A percentile compares a stretch with the other conserved stretches of the same genome.
Evolutionary conservation across 139 green algal species (phyloP).

Genomic region (Chlorella sp.): DNA sequence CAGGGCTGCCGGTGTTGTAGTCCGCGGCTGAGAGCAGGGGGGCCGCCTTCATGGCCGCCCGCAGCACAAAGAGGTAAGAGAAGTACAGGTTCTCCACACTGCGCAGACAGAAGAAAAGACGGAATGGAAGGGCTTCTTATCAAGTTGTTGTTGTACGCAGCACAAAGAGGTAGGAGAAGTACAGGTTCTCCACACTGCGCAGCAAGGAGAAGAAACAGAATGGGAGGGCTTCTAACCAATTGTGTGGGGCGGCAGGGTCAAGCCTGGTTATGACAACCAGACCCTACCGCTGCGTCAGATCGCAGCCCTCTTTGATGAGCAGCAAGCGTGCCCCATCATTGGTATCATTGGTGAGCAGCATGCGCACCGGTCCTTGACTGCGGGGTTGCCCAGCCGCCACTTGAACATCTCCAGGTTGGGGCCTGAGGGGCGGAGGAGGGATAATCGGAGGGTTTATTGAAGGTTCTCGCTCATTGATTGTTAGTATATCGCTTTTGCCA

Average conservation of each 20-base stretch:
- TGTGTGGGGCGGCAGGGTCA: slow-evolving; percentile 32
- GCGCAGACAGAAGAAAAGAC: too few relatives aligned
- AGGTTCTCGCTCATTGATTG: too few relatives aligned
- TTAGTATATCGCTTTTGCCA: too few relatives aligned
- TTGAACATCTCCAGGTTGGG: slow-evolving; percentile 83
- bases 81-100: slow-evolving; percentile 96
- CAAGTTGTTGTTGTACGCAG: slow-evolving; percentile 85
- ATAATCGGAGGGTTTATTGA: too few relatives aligned
- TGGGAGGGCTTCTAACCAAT: too few relatives aligned
- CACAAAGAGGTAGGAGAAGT: slow-evolving; percentile 96
- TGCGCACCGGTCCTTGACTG: slow-evolving; percentile 38
- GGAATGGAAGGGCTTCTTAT: too few relatives aligned
- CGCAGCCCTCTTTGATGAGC: too few relatives aligned
- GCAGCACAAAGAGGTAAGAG: slow-evolving; percentile 91
- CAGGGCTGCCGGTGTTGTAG: slow-evolving; percentile 68
- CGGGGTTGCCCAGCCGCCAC: slow-evolving; percentile 62
- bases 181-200: slow-evolving; percentile 85
- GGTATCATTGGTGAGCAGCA: too few relatives aligned
- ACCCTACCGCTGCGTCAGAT: too few relatives aligned
- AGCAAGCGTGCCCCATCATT: too few relatives aligned
- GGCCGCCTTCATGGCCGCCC: slow-evolving; percentile 83
- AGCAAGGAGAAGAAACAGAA: too few relatives aligned
- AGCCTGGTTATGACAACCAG: too few relatives aligned
- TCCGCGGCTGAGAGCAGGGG: slow-evolving; percentile 66
- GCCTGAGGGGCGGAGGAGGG: not conserved